Evolutionary conservation across 345 rosid genomes (phyloP).

Genomic region (Rhizophora apiculata): DNA sequence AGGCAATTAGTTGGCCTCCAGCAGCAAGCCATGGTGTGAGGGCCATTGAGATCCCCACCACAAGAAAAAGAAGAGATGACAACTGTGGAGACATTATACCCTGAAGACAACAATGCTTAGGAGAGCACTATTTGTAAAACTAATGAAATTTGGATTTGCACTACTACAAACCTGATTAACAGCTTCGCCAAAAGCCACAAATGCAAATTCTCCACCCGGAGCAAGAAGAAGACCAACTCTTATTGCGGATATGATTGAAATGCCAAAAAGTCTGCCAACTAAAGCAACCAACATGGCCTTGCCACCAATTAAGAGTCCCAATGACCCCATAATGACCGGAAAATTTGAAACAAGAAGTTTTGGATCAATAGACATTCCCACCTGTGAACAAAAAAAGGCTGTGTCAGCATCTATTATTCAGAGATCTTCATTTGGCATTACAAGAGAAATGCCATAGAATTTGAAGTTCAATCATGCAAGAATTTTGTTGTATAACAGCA

Average conservation of each 20-base stretch:
- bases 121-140: slow-evolving; percentile 1
- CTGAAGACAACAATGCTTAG: slow-evolving; percentile 45
- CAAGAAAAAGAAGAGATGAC: slow-evolving; percentile 89
- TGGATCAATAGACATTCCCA: slow-evolving; percentile 99
- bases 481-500: not conserved
- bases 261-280: slow-evolving; percentile 78
- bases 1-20: slow-evolving; percentile 95
- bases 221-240: slow-evolving; percentile 96
- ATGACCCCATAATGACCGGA: slow-evolving; percentile 67
- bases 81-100: slow-evolving; percentile 93
- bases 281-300: slow-evolving; percentile 72
- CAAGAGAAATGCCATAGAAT: not conserved
- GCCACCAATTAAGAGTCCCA: slow-evolving; percentile 84
- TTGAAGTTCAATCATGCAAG: slow-evolving; percentile 14
- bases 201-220: slow-evolving; percentile 98
- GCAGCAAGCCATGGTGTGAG: slow-evolving; percentile 97
- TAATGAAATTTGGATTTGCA: not conserved
- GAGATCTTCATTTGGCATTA: slow-evolving; percentile 16
- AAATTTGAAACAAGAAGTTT: slow-evolving; percentile 86
- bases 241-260: slow-evolving; percentile 80
- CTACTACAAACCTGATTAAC: slow-evolving; percentile 72
- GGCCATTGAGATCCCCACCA: slow-evolving; percentile 98
- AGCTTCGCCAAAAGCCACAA: slow-evolving; percentile 99
- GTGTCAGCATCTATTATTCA: slow-evolving; percentile 25
- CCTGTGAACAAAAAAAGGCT: slow-evolving; percentile 52